A percentile compares a stretch with the other conserved stretches of the same genome.
These are phyloP conservation scores for Chenopodium quinoa DNA, from an alignment of 148 eudicot genomes.

Conservation along the genomic window DNA sequence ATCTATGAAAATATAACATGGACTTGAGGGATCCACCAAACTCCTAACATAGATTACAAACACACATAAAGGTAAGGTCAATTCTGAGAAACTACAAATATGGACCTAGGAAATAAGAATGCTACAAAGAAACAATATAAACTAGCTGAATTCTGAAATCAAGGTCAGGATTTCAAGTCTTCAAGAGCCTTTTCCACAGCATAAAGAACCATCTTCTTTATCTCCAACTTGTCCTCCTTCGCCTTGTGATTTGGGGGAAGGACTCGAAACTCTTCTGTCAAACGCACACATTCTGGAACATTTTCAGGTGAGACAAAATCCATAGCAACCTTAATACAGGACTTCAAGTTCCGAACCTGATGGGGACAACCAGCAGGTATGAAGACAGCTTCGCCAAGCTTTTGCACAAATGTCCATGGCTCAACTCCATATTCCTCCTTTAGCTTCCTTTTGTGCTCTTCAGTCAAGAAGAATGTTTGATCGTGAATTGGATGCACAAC, in stretches of 20 bases:
- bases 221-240: constrained; percentile 49
- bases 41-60: constrained; percentile 1
- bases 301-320: constrained; percentile 58
- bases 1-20: constrained; percentile 1
- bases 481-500: constrained; percentile 61
- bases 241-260: constrained; percentile 48
- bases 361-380: constrained; percentile 70
- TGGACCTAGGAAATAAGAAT: not conserved
- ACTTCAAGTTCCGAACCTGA: constrained; percentile 61
- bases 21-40: constrained; percentile 7
- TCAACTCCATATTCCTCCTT: constrained; percentile 54
- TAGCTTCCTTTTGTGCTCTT: constrained; percentile 53
- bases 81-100: not conserved
- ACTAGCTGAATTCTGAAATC: constrained; percentile 11
- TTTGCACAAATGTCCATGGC: constrained; percentile 63
- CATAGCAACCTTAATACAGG: constrained; percentile 52
- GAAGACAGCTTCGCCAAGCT: constrained; percentile 55
- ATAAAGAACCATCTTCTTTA: constrained; percentile 47
- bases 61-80: constrained; percentile 17
- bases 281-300: constrained; percentile 42
- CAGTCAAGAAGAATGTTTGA: constrained; percentile 50
- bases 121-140: not conserved
- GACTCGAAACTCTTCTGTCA: constrained; percentile 46
- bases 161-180: constrained; percentile 29
- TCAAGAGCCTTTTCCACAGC: constrained; percentile 39